A percentile compares a stretch with the other conserved stretches of the same genome.
Evolutionary conservation across 805 yeast genomes (phyloP).

Genomic region (Kuraishia hungarica): DNA sequence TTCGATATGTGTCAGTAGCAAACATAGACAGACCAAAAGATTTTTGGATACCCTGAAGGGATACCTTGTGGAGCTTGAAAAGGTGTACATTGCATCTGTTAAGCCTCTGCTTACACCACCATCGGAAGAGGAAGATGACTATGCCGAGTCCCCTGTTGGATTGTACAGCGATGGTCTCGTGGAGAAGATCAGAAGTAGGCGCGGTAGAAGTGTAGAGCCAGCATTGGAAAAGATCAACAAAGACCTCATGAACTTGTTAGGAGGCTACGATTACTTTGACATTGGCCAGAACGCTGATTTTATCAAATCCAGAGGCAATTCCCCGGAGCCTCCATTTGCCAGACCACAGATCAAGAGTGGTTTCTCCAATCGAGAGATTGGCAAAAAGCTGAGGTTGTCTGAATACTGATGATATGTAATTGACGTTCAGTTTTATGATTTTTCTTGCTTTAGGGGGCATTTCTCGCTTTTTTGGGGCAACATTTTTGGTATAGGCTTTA

Average conservation of each 20-base stretch:
- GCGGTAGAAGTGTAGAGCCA: constrained; percentile 1
- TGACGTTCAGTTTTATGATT: neutral
- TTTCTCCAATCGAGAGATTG: constrained; percentile 41
- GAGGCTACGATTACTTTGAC: constrained; percentile 87
- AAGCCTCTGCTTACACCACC: constrained; percentile 7
- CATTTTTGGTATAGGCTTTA: neutral
- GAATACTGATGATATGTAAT: constrained; percentile 38
- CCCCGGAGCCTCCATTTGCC: constrained; percentile 41
- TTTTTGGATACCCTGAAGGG: constrained; percentile 61
- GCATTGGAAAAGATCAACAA: constrained; percentile 6
- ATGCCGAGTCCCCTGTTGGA: constrained; percentile 2
- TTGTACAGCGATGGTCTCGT: constrained; percentile 11
- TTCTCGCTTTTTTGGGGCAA: neutral
- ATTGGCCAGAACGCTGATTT: constrained; percentile 54
- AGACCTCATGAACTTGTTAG: constrained; percentile 37
- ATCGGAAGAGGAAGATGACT: constrained; percentile 5
- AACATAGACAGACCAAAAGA: constrained; percentile 80
- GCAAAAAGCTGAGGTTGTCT: constrained; percentile 53
- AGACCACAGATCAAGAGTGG: constrained; percentile 12
- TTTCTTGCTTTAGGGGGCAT: neutral
- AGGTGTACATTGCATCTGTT: constrained; percentile 30
- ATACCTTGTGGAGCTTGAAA: constrained; percentile 51
- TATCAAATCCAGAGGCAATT: constrained; percentile 48
- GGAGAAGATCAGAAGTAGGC: constrained; percentile 10
- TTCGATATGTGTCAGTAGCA: constrained; percentile 76